Percentiles rank a stretch among this genome's conserved stretches.
Evolutionary conservation across 1,284 basidiomycete species (phyloP).

Genomic region (Microbotryum silenes-acaulis): DNA sequence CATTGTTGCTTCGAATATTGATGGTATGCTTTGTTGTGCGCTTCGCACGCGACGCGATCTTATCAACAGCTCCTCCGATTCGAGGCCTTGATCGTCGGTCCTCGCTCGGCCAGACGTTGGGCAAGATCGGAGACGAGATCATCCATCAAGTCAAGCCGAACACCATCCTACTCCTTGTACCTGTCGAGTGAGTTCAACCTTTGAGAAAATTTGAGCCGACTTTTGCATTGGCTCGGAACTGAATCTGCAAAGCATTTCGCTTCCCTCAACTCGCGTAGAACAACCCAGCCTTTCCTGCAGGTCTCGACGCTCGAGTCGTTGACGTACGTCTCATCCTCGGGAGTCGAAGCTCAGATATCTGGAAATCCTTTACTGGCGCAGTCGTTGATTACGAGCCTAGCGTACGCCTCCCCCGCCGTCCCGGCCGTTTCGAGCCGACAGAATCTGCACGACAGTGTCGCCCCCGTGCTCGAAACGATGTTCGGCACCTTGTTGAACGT

Average conservation of each 20-base stretch:
- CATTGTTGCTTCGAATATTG: neutral
- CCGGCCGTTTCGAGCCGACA: neutral
- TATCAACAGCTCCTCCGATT: no score
- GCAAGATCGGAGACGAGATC: constrained; percentile 9
- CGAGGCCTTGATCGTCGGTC: neutral
- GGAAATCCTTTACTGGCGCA: constrained; percentile 2
- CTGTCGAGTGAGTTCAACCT: constrained; percentile 6
- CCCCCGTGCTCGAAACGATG: constrained; percentile 6
- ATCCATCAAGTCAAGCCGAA: constrained; percentile 9
- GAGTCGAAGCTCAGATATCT: neutral
- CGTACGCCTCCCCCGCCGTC: neutral
- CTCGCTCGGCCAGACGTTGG: neutral
- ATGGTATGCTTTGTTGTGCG: neutral
- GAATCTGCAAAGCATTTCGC: neutral
- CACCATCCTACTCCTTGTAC: constrained; percentile 11
- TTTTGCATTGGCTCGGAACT: neutral
- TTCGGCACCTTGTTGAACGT: neutral
- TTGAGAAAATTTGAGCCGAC: no score
- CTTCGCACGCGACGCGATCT: no score
- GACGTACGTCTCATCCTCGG: neutral
- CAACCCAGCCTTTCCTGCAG: constrained; percentile 12
- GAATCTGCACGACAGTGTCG: constrained; percentile 2
- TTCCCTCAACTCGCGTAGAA: neutral
- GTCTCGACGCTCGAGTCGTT: constrained; percentile 1
- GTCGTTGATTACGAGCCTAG: constrained; percentile 7